Evolutionary conservation across 2,329 filamentous ascomycete species (phyloP).

Genomic region (Aspergillus floridensis): DNA sequence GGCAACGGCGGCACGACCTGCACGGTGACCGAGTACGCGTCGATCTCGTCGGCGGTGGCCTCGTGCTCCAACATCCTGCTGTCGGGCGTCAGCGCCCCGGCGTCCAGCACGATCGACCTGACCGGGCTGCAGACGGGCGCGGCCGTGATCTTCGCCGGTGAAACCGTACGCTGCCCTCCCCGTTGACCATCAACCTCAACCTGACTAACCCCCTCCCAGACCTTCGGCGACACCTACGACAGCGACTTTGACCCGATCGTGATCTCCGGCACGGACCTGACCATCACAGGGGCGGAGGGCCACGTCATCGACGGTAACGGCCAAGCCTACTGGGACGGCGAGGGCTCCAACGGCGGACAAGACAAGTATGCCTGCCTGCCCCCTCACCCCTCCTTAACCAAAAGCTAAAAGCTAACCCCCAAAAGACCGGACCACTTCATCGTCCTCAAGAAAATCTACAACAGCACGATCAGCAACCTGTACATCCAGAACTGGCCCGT

Average conservation of each 20-base stretch:
- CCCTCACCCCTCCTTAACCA: too few relatives aligned
- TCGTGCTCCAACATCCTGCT: constrained; percentile 45
- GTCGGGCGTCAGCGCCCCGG: constrained; percentile 40
- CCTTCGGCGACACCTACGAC: constrained; percentile 39
- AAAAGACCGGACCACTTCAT: constrained; percentile 41
- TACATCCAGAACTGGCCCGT: constrained; percentile 44
- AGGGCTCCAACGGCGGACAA: constrained; percentile 49
- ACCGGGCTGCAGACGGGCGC: constrained; percentile 41
- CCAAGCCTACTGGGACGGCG: constrained; percentile 45
- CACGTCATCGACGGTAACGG: constrained; percentile 43
- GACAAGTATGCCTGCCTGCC: constrained; percentile 8
- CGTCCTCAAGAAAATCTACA: constrained; percentile 40
- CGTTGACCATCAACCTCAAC: too few relatives aligned
- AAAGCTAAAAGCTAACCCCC: background rate
- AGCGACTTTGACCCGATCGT: constrained; percentile 40
- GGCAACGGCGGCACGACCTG: constrained; percentile 21
- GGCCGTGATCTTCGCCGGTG: constrained; percentile 43
- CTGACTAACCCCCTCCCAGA: constrained; percentile 8
- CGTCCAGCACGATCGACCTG: constrained; percentile 41
- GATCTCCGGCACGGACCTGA: constrained; percentile 41
- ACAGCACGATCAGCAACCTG: constrained; percentile 38
- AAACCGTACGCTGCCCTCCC: constrained; percentile 22
- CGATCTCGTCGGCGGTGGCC: constrained; percentile 37
- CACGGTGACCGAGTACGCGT: constrained; percentile 27
- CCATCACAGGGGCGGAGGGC: constrained; percentile 37